phyloP scores from a whole-genome alignment of 345 rosid species.

The Odontarrhena argentea region DNA sequence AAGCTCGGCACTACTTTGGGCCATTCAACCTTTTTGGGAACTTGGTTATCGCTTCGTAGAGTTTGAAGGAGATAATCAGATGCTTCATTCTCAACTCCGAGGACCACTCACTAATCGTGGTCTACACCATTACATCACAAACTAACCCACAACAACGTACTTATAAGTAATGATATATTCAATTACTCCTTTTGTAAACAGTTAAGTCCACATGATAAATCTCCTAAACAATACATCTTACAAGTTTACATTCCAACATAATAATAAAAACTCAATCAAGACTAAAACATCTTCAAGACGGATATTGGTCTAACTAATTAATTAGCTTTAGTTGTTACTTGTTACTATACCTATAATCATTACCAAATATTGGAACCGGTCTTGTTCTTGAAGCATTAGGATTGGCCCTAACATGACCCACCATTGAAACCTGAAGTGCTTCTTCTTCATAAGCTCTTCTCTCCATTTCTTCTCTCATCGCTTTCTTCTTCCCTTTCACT shows the following conservation, averaged over 20 bases:
- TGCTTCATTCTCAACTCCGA: too few relatives aligned
- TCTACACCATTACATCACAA: too few relatives aligned
- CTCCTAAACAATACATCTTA: conserved; percentile 12
- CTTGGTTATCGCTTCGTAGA: too few relatives aligned
- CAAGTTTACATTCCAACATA: conserved; percentile 24
- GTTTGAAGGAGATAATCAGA: too few relatives aligned
- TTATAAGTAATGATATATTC: not conserved
- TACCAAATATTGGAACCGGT: conserved; percentile 33
- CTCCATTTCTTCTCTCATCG: conserved; percentile 44
- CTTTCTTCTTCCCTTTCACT: conserved; percentile 47
- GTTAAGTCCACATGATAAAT: conserved; percentile 7
- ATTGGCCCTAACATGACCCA: conserved; percentile 47
- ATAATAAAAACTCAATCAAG: not conserved
- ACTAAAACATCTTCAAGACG: conserved; percentile 4
- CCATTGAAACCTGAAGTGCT: conserved; percentile 49
- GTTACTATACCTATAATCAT: conserved; percentile 27
- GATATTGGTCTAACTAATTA: conserved; percentile 14
- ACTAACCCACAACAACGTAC: not conserved
- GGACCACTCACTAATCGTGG: too few relatives aligned
- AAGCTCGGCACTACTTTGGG: too few relatives aligned
- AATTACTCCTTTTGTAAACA: not conserved
- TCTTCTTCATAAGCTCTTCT: conserved; percentile 49
- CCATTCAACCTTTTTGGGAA: too few relatives aligned
- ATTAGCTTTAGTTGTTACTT: conserved; percentile 22
- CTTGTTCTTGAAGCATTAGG: conserved; percentile 42